Evolutionary conservation across 805 yeast genomes (phyloP).

Genomic region (Teunomyces panamensis): DNA sequence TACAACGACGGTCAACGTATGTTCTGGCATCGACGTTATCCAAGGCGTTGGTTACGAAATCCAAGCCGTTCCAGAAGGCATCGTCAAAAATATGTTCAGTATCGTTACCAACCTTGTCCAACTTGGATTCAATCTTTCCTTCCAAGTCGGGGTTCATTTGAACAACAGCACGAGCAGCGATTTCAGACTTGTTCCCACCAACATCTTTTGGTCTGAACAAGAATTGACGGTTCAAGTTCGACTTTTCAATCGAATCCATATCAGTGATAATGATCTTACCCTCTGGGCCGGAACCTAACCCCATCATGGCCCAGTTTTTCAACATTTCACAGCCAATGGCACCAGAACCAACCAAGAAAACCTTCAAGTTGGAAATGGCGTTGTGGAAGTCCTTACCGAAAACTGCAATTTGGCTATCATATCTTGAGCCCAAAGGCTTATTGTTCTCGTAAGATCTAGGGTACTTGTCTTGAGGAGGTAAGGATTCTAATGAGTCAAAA

Average conservation of each 20-base stretch:
- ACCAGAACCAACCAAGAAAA: constrained; percentile 94
- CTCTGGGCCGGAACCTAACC: constrained; percentile 86
- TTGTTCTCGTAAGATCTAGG: constrained; percentile 71
- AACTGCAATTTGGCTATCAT: constrained; percentile 94
- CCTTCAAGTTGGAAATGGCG: constrained; percentile 68
- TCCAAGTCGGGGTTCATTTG: constrained; percentile 80
- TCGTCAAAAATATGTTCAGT: constrained; percentile 86
- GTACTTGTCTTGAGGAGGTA: constrained; percentile 59
- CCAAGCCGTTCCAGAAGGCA: constrained; percentile 77
- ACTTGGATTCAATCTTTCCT: constrained; percentile 71
- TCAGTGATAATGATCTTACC: constrained; percentile 88
- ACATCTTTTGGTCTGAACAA: constrained; percentile 93
- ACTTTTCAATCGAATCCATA: constrained; percentile 92
- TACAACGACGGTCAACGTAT: constrained; percentile 95
- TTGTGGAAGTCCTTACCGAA: constrained; percentile 80
- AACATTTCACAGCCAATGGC: constrained; percentile 99
- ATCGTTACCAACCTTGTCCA: constrained; percentile 91
- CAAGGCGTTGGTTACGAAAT: constrained; percentile 92
- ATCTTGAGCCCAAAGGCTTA: constrained; percentile 74
- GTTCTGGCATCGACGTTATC: constrained; percentile 98
- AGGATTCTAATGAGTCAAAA: constrained; percentile 89
- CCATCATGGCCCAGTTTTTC: constrained; percentile 97
- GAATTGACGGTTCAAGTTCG: constrained; percentile 94
- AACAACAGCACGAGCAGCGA: constrained; percentile 80
- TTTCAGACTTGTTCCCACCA: constrained; percentile 85